Conservation (phyloP, 192 early-diverging fungal genomes). For the Spinellus fusiger region DNA sequence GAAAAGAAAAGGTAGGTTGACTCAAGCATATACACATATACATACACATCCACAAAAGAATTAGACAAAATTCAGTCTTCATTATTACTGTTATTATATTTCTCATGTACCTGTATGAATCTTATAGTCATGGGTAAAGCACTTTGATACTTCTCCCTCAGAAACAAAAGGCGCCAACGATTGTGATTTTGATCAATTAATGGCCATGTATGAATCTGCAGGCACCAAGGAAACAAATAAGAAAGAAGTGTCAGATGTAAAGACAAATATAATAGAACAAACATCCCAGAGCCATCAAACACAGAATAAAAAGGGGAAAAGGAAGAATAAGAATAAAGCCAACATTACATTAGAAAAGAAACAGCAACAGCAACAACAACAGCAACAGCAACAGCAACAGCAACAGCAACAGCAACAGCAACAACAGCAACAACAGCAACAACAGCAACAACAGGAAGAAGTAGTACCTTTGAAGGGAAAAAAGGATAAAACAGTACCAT, state of each 20-base stretch:
- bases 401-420: not conserved
- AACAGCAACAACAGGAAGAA: not conserved
- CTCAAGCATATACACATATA: no score
- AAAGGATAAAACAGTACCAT: not conserved
- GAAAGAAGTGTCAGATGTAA: not conserved
- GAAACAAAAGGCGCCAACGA: not conserved
- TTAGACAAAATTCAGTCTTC: no score
- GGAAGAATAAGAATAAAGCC: no score
- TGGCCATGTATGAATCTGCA: not conserved
- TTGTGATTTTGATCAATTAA: not conserved
- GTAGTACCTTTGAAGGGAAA: not conserved
- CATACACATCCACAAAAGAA: no score
- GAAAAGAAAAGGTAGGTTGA: no score
- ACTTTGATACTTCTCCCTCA: no score
- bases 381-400: not conserved
- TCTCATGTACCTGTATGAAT: no score
- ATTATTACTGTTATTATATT: no score
- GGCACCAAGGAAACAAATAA: not conserved
- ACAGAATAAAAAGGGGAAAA: no score
- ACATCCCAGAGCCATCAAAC: no score
- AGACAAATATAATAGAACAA: not conserved
- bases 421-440: not conserved
- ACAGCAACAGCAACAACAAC: not conserved
- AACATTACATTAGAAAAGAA: no score
- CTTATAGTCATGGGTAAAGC: no score